Conservation (phyloP, 2,329 filamentous ascomycete species). For the Penicillium sp. region DNA sequence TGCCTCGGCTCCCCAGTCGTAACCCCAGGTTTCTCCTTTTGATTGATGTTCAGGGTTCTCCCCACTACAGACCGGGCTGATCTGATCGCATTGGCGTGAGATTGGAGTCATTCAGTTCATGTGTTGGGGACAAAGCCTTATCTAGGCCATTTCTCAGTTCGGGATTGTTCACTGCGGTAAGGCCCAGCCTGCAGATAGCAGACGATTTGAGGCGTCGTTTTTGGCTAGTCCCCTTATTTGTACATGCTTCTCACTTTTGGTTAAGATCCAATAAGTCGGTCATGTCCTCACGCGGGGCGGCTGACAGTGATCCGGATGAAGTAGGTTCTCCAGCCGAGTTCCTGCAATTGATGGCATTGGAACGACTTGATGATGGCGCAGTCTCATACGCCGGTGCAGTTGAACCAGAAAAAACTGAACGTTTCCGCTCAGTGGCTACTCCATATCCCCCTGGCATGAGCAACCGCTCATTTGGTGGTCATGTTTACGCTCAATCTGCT, state of each 20-base stretch:
- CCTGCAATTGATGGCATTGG: conserved; percentile 32
- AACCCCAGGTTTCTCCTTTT: conserved; percentile 1
- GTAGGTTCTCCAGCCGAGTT: conserved; percentile 24
- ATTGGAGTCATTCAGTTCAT: background rate
- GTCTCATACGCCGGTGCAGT: conserved; percentile 4
- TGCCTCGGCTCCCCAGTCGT: conserved; percentile 18
- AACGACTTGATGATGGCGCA: conserved; percentile 22
- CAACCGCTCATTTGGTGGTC: conserved; percentile 52
- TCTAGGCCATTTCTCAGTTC: background rate
- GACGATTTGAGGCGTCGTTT: background rate
- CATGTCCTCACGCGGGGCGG: conserved; percentile 17
- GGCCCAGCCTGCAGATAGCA: background rate
- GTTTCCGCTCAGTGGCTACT: conserved; percentile 27
- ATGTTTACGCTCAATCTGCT: conserved; percentile 58
- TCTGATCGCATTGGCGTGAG: background rate
- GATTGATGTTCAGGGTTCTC: background rate
- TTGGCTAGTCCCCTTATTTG: background rate
- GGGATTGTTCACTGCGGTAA: background rate
- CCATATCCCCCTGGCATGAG: conserved; percentile 45
- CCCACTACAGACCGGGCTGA: background rate
- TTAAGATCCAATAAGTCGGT: background rate
- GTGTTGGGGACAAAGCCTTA: background rate
- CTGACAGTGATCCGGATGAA: conserved; percentile 7
- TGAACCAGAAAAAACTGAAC: conserved; percentile 29
- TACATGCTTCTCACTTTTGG: background rate